Evolutionary conservation across 129 eudicot genomes (phyloP).

Genomic region (Silybum marianum): DNA sequence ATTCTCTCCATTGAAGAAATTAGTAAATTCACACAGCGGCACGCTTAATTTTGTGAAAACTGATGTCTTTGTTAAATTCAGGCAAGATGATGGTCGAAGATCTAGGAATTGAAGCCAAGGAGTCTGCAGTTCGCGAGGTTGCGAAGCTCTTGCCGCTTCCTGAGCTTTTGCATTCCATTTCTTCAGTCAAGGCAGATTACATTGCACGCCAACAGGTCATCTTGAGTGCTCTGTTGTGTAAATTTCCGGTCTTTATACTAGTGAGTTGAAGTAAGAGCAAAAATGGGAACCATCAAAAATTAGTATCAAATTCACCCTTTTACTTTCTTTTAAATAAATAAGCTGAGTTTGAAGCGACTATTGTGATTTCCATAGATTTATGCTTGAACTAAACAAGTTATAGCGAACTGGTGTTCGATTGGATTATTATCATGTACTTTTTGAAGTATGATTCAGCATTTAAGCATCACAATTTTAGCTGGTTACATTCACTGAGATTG

Average conservation of each 20-base stretch:
- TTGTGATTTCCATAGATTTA: not conserved
- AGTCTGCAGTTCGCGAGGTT: constrained; percentile 96
- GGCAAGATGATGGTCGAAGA: constrained; percentile 90
- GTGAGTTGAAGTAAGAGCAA: constrained; percentile 5
- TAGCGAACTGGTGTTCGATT: not conserved
- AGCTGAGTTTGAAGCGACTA: not conserved
- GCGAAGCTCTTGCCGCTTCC: constrained; percentile 93
- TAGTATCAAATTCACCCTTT: not conserved
- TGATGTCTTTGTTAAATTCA: not conserved
- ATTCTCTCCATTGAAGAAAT: not conserved
- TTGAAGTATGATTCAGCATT: not conserved
- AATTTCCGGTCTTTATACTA: not conserved
- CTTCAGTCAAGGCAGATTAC: constrained; percentile 93
- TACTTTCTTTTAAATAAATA: not conserved
- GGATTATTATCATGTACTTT: not conserved
- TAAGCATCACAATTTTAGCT: not conserved
- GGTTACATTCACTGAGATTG: constrained; percentile 4
- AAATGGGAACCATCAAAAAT: not conserved
- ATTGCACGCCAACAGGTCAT: constrained; percentile 92
- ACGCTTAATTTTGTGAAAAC: not conserved
- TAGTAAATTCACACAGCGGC: constrained; percentile 15
- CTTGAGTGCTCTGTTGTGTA: constrained; percentile 1
- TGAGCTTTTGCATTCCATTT: constrained; percentile 82
- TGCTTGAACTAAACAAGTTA: not conserved
- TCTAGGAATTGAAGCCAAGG: constrained; percentile 95